Percentiles rank a stretch among this genome's conserved stretches.
phyloP scores from a whole-genome alignment of 2,329 filamentous ascomycete species.

The Onygena corvina region DNA sequence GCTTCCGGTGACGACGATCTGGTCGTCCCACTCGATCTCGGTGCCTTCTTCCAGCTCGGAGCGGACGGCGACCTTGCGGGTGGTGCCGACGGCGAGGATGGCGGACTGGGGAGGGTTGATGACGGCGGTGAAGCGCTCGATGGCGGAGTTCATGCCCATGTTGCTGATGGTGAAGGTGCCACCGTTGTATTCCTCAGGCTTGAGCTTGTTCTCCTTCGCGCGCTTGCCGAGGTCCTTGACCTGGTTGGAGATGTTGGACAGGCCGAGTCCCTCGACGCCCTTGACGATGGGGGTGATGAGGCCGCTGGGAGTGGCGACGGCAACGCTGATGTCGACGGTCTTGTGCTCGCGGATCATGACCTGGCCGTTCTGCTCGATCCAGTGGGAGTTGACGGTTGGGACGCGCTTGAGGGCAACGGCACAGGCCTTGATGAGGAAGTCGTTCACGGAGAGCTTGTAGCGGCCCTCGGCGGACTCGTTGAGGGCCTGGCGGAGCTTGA shows the following conservation, averaged over 20 bases:
- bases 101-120: constrained; percentile 97
- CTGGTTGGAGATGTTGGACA: constrained; percentile 73
- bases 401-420: constrained; percentile 83
- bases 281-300: constrained; percentile 97
- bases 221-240: constrained; percentile 97
- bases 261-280: constrained; percentile 72
- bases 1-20: constrained; percentile 86
- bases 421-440: constrained; percentile 97
- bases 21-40: constrained; percentile 82
- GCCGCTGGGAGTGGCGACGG: constrained; percentile 81
- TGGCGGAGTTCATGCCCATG: constrained; percentile 98
- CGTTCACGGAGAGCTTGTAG: constrained; percentile 99
- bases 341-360: constrained; percentile 81
- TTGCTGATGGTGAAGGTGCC: constrained; percentile 99
- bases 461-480: constrained; percentile 80
- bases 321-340: constrained; percentile 87
- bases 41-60: constrained; percentile 73
- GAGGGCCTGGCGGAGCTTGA: constrained; percentile 88
- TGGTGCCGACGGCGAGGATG: constrained; percentile 89
- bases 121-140: constrained; percentile 94
- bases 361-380: constrained; percentile 65
- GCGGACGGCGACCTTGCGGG: constrained; percentile 86
- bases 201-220: constrained; percentile 92
- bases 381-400: constrained; percentile 88
- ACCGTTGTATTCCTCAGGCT: constrained; percentile 98